Evolutionary conservation across 2,329 filamentous ascomycete genomes (phyloP), one percentile per base, ranked within the genome.

Genomic region (Escovopsis weberi): DNA sequence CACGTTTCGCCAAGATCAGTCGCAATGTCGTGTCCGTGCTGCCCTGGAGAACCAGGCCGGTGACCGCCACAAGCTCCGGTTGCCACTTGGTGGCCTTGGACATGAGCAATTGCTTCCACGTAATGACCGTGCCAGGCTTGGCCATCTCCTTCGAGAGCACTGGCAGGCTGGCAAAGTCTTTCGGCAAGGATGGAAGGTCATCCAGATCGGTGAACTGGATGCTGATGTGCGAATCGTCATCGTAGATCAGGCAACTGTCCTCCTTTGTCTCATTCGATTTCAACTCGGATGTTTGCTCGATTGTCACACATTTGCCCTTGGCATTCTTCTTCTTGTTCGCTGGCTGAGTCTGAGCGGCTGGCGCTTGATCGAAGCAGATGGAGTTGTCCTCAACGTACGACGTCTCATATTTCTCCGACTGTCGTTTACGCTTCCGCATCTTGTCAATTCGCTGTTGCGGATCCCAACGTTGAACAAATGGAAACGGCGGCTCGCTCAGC

Each of bases 381-480:
- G 52, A 51, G 15, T 54, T 48, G 33, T 59, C 55, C 4, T 55
- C 52, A 11, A 33, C 40, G 18, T 55, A 55, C 42, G 54, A 53
- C 15, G 41, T 48, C 2, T 59, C 56, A 5, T 53, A 52, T 18
- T 49, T 44, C 60, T 63, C 50, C 53, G 66, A 50, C 62, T 53
- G 47, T 30, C 68, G 65, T 55, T 80, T 79, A 42, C 66, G 62
- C 48, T 68, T 75, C 7, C 60, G 62, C 50, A 66, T 65, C 4
- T 52, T 54, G 2, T 57, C 56, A 40, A 53, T 61, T 49, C 65
- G 63, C 53, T 88, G 83, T 47, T 86, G 80, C 4, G 75, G 72
- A 59, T 94, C 85, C 89, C 88, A 95, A 38, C 84, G 75, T 59
- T 95, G 87, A 12, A 83, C 69, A 58, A 95, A 95, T 0, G 88